Conservation (phyloP, 257 asterid species). For the Oldenlandia corymbosa region DNA sequence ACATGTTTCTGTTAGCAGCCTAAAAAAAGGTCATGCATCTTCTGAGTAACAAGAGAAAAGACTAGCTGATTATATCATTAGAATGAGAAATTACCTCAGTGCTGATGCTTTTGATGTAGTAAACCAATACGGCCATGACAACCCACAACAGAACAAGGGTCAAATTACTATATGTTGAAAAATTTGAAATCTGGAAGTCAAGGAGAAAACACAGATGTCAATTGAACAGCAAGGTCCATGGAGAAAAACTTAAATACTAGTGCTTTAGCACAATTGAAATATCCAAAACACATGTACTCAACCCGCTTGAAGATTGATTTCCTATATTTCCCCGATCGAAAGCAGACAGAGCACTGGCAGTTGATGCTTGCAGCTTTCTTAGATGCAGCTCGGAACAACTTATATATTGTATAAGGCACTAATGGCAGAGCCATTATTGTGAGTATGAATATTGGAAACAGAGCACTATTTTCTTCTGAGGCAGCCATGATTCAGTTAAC, state of each 20-base stretch:
- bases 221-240: neutral
- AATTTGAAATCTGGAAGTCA: constrained; percentile 78
- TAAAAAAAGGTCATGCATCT: neutral
- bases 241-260: neutral
- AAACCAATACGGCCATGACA: constrained; percentile 56
- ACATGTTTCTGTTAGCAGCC: neutral
- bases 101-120: constrained; percentile 73
- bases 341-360: constrained; percentile 88
- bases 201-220: constrained; percentile 11
- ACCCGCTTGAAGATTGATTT: constrained; percentile 88
- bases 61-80: neutral
- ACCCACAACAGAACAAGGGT: constrained; percentile 89
- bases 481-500: constrained; percentile 51
- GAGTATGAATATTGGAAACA: constrained; percentile 90
- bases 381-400: constrained; percentile 52
- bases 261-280: neutral
- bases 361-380: constrained; percentile 56
- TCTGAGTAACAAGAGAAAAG: no score
- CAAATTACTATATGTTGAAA: constrained; percentile 88
- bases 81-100: constrained; percentile 61
- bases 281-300: constrained; percentile 21
- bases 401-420: constrained; percentile 84
- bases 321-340: constrained; percentile 87
- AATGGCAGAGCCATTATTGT: constrained; percentile 91
- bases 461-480: constrained; percentile 82